These are phyloP conservation scores for Rasamsonia emersonii DNA, from an alignment of 2,329 filamentous ascomycete species.

Conservation along the genomic window DNA sequence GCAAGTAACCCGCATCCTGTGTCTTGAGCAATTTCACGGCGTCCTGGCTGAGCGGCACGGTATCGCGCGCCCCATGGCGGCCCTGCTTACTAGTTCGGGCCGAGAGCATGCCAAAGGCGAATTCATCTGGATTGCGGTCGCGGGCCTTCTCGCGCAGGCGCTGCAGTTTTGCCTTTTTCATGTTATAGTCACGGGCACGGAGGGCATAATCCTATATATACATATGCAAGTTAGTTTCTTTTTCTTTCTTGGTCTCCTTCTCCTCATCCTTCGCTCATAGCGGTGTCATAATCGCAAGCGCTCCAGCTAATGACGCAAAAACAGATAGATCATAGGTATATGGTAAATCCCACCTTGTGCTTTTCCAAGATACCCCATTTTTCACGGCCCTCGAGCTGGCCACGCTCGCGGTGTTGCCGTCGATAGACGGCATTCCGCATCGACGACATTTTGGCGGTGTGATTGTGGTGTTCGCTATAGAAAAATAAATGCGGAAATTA, in stretches of 20 bases:
- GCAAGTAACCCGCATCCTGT: slow-evolving; percentile 54
- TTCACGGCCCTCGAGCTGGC: slow-evolving; percentile 72
- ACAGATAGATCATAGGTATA: background rate
- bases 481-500: slow-evolving; percentile 1
- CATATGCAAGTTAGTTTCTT: background rate
- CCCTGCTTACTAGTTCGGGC: slow-evolving; percentile 34
- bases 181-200: slow-evolving; percentile 55
- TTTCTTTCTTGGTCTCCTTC: too few relatives aligned
- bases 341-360: slow-evolving; percentile 58
- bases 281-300: too few relatives aligned
- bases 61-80: slow-evolving; percentile 37
- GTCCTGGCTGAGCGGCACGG: slow-evolving; percentile 42
- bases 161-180: slow-evolving; percentile 52
- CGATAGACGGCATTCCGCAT: slow-evolving; percentile 60
- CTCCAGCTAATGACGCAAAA: too few relatives aligned
- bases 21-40: slow-evolving; percentile 58
- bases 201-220: slow-evolving; percentile 51
- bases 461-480: background rate
- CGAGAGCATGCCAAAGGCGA: slow-evolving; percentile 57
- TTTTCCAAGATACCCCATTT: slow-evolving; percentile 93
- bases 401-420: slow-evolving; percentile 82
- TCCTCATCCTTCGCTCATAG: too few relatives aligned
- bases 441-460: slow-evolving; percentile 42
- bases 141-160: slow-evolving; percentile 51
- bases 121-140: slow-evolving; percentile 58